Conservation (phyloP, 1,284 basidiomycete genomes). For the Malassezia sympodialis region DNA sequence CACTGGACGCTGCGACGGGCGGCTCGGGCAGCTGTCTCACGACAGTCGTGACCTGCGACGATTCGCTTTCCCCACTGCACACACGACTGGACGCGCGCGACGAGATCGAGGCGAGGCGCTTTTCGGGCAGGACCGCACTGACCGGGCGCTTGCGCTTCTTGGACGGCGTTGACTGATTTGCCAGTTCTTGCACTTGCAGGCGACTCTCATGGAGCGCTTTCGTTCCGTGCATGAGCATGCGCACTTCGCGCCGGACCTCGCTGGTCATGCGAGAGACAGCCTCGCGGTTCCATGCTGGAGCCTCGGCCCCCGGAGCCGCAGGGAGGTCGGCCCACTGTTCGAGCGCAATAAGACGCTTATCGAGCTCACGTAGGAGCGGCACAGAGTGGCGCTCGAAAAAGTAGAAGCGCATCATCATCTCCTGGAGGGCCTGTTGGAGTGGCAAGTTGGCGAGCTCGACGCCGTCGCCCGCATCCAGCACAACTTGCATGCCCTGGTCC, state of each 20-base stretch:
- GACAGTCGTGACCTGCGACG: background rate
- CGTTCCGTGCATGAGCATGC: slow-evolving; percentile 34
- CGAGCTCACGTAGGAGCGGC: slow-evolving; percentile 39
- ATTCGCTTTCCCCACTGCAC: background rate
- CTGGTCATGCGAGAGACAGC: slow-evolving; percentile 42
- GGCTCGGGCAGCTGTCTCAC: background rate
- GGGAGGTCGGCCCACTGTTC: slow-evolving; percentile 40
- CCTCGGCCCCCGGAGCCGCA: slow-evolving; percentile 1
- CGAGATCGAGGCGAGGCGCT: slow-evolving; percentile 4
- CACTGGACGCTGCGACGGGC: background rate
- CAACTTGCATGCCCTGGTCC: background rate
- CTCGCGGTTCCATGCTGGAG: slow-evolving; percentile 31
- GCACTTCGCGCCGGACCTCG: slow-evolving; percentile 46
- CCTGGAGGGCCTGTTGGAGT: slow-evolving; percentile 35
- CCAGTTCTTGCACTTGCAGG: slow-evolving; percentile 7
- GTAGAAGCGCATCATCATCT: slow-evolving; percentile 47
- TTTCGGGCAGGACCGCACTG: background rate
- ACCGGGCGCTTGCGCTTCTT: slow-evolving; percentile 13
- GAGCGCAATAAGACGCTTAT: slow-evolving; percentile 38
- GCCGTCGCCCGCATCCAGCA: slow-evolving; percentile 12
- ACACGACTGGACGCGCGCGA: slow-evolving; percentile 1
- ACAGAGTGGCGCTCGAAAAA: slow-evolving; percentile 45
- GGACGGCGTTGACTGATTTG: background rate
- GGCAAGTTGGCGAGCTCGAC: slow-evolving; percentile 24
- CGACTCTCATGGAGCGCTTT: slow-evolving; percentile 27